These are phyloP conservation scores for Penicillium antarcticum DNA, from an alignment of 495 filamentous ascomycete species.

Conservation along the genomic window DNA sequence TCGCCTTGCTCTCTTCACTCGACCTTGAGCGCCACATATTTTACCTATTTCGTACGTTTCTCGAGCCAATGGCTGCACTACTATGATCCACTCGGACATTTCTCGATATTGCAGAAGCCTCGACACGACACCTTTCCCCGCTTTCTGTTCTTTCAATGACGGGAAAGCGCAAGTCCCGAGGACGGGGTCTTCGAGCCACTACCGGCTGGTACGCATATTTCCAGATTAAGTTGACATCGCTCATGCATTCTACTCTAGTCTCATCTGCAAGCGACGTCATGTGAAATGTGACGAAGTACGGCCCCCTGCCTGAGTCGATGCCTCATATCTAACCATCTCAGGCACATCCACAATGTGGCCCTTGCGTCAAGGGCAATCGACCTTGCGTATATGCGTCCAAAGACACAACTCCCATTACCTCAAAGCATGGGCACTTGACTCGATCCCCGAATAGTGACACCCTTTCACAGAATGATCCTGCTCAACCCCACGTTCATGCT, in stretches of 20 bases:
- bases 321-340: not conserved
- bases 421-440: not conserved
- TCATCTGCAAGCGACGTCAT: slow-evolving; percentile 30
- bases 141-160: slow-evolving; percentile 7
- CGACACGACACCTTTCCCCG: not conserved
- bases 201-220: slow-evolving; percentile 26
- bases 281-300: slow-evolving; percentile 32
- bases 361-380: slow-evolving; percentile 29
- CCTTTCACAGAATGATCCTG: not conserved
- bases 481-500: slow-evolving; percentile 5
- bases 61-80: too few species aligned
- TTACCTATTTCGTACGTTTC: too few species aligned
- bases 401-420: not conserved
- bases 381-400: slow-evolving; percentile 20
- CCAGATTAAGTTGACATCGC: not conserved
- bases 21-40: not conserved
- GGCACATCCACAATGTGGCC: slow-evolving; percentile 29
- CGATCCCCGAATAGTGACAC: not conserved
- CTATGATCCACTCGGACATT: too few species aligned
- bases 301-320: not conserved
- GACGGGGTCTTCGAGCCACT: slow-evolving; percentile 29
- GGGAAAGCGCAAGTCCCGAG: slow-evolving; percentile 27
- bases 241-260: slow-evolving; percentile 3
- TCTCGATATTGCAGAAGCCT: not conserved
- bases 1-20: not conserved